Evolutionary conservation across 2,329 filamentous ascomycete genomes (phyloP).

Genomic region (Eurotiales sp.): DNA sequence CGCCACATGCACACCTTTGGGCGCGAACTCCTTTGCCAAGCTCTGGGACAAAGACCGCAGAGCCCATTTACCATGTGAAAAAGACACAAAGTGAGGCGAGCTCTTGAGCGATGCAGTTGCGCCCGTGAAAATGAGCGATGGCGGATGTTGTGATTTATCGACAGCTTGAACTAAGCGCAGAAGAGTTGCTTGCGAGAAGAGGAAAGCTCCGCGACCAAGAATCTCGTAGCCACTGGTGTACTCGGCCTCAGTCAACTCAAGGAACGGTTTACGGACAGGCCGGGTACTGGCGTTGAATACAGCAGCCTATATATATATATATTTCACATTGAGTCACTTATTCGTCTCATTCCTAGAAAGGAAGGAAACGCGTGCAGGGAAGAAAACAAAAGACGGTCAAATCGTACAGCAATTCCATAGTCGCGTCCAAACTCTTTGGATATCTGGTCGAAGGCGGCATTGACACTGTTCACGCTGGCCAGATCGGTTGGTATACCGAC

Average conservation of each 20-base stretch:
- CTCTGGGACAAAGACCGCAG: conserved; percentile 49
- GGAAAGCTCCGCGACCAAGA: conserved; percentile 44
- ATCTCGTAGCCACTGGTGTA: conserved; percentile 20
- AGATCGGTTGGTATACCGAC: conserved; percentile 68
- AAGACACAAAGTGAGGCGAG: conserved; percentile 47
- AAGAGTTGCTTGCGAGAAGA: conserved; percentile 48
- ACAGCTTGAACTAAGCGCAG: conserved; percentile 45
- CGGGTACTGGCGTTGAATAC: conserved; percentile 52
- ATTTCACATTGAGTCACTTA: no score
- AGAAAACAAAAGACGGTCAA: conserved; percentile 3
- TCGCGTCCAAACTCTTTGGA: background rate
- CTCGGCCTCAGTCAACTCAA: conserved; percentile 23
- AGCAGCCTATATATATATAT: no score
- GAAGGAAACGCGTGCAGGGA: conserved; percentile 25
- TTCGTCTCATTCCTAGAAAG: no score
- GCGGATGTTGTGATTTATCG: conserved; percentile 38
- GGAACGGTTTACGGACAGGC: conserved; percentile 24
- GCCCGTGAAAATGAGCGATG: conserved; percentile 53
- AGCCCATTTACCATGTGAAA: conserved; percentile 52
- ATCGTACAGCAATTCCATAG: background rate
- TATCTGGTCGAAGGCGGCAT: background rate
- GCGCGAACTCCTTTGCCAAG: conserved; percentile 53
- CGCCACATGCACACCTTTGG: conserved; percentile 53
- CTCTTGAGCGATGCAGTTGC: conserved; percentile 53
- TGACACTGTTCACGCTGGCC: conserved; percentile 46